Evolutionary conservation across 2,329 filamentous ascomycete genomes (phyloP).

Genomic region (Fusarium acutatum): DNA sequence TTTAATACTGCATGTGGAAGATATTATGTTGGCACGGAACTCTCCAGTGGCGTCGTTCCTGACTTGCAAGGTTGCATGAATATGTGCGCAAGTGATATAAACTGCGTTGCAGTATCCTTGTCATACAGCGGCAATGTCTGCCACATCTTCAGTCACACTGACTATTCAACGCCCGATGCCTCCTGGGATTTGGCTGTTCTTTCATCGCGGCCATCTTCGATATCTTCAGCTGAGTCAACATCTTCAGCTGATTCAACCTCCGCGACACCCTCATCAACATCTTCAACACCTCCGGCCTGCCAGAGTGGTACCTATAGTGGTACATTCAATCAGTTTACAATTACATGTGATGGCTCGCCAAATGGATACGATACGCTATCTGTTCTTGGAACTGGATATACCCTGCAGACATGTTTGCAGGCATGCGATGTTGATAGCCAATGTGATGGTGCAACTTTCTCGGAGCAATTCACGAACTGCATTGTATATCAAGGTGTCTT

Average conservation of each 20-base stretch:
- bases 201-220: neutral
- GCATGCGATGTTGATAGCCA: neutral
- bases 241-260: neutral
- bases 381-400: neutral
- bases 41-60: neutral
- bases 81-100: neutral
- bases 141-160: neutral
- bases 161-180: neutral
- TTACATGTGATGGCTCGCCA: neutral
- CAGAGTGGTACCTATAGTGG: neutral
- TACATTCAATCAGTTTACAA: neutral
- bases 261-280: too few relatives aligned
- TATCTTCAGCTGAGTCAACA: too few relatives aligned
- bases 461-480: rapidly evolving
- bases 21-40: neutral
- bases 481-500: rapidly evolving
- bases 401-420: neutral
- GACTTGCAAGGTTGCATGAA: neutral
- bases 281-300: neutral
- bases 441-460: neutral
- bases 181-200: neutral
- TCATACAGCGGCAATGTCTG: neutral
- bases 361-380: rapidly evolving
- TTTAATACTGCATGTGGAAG: neutral
- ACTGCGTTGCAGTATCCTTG: neutral